Conservation (phyloP, 805 yeast genomes). For the Ogataea philodendri region DNA sequence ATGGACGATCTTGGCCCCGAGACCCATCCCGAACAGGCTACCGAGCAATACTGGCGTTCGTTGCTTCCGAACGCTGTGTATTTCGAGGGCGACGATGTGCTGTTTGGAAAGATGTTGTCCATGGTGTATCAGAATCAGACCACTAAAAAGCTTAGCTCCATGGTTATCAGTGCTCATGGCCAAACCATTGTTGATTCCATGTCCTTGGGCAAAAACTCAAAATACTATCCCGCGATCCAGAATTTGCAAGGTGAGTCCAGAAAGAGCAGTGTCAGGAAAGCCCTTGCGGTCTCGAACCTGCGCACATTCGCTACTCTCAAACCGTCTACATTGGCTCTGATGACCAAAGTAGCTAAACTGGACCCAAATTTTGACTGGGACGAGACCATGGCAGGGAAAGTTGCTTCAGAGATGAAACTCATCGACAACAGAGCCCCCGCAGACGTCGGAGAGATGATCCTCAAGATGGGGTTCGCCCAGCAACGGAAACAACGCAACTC, state of each 20-base stretch:
- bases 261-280: constrained; percentile 61
- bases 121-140: constrained; percentile 50
- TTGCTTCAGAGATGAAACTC: constrained; percentile 65
- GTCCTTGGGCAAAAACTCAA: constrained; percentile 56
- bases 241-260: constrained; percentile 53
- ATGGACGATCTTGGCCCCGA: constrained; percentile 15
- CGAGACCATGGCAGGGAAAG: constrained; percentile 79
- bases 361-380: constrained; percentile 51
- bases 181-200: constrained; percentile 56
- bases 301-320: constrained; percentile 63
- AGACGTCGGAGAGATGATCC: constrained; percentile 54
- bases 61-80: constrained; percentile 50
- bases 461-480: constrained; percentile 56
- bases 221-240: constrained; percentile 76
- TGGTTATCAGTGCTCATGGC: constrained; percentile 66
- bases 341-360: constrained; percentile 22
- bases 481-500: constrained; percentile 45
- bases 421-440: constrained; percentile 52
- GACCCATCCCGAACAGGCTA: constrained; percentile 15
- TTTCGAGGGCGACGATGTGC: constrained; percentile 48
- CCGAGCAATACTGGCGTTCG: constrained; percentile 39
- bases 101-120: constrained; percentile 46
- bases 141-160: constrained; percentile 48
- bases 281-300: constrained; percentile 72
- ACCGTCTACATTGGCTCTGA: constrained; percentile 24